Percentiles rank a stretch among this genome's conserved stretches.
phyloP scores from a whole-genome alignment of 345 rosid genomes.

The Gossypioides kirkii region DNA sequence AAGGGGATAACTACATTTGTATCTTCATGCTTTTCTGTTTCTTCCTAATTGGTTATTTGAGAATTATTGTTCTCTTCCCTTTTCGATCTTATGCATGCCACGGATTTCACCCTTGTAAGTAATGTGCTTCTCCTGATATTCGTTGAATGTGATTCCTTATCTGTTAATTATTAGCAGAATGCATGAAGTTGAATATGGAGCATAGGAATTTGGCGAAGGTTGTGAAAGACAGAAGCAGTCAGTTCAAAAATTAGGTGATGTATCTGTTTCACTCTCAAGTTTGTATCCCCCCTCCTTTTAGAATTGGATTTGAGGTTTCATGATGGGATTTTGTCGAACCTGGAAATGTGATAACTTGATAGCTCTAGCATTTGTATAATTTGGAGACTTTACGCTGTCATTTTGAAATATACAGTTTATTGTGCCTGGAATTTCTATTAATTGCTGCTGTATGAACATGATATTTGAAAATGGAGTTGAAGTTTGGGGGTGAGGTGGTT shows the following conservation, averaged over 20 bases:
- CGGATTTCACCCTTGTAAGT: background rate
- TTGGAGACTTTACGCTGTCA: background rate
- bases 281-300: background rate
- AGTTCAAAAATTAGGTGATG: slow-evolving; percentile 1
- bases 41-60: background rate
- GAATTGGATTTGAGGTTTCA: background rate
- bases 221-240: background rate
- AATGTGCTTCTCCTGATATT: background rate
- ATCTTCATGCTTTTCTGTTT: background rate
- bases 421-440: background rate
- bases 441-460: background rate
- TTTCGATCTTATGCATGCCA: background rate
- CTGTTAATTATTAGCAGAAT: slow-evolving; percentile 6
- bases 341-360: background rate
- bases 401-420: slow-evolving; percentile 2
- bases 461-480: background rate
- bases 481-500: background rate
- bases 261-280: background rate
- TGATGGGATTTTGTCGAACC: background rate
- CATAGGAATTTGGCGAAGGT: background rate
- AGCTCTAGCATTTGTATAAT: background rate
- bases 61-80: background rate
- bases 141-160: background rate
- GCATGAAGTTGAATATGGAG: background rate
- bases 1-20: background rate